Base-by-base conservation (phyloP, 768 basidiomycete genomes). In the Mrakia blollopis region DNA sequence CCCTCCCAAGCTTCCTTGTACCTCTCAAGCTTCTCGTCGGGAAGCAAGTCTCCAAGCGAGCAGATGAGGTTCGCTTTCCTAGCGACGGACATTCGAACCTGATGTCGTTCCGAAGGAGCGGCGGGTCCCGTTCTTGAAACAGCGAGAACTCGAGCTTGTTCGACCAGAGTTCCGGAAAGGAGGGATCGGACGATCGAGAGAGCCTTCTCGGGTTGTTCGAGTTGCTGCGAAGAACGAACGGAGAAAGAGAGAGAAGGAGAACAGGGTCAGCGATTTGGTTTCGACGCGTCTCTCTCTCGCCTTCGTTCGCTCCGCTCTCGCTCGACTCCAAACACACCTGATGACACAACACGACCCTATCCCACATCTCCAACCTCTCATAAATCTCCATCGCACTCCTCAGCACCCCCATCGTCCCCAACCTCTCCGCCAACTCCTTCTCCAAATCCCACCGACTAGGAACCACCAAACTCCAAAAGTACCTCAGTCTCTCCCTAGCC, bases 301-400 rank as follows among this genome's bases (percentile, higher is more conserved):
- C n/a, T 41, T 44, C 44, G 44, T 44, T n/a, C n/a, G n/a, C n/a
- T n/a, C n/a, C n/a, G n/a, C 44, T 9, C 57, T 61, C 13, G 30
- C 21, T 61, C 32, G 60, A 47, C 37, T 35, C 35, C 47, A 52
- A 28, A 71, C 77, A 28, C 4, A 78, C 77, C 60, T 90, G 89
- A 86, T 91, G 92, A 84, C 96, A 98, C 79, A 88, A 87, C 61
- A 94, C 93, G 11, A 92, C 94, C 79, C 98, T 93, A 84, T 97
- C 97, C 95, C 95, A 99, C 94, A 98, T 94, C 85, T 98, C 94
- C 78, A 98, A 86, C 50, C 92, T 88, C 84, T 93, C 91, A 81
- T 94, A 98, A 74, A 98, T 95, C 83, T 92, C 95, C 69, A 98
- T 85, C 0, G 97, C 95, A 7, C 92, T 94, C 80, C 90, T 90